These are phyloP conservation scores for Fulvia fulva DNA, from an alignment of 2,329 filamentous ascomycete genomes.

Conservation along the genomic window DNA sequence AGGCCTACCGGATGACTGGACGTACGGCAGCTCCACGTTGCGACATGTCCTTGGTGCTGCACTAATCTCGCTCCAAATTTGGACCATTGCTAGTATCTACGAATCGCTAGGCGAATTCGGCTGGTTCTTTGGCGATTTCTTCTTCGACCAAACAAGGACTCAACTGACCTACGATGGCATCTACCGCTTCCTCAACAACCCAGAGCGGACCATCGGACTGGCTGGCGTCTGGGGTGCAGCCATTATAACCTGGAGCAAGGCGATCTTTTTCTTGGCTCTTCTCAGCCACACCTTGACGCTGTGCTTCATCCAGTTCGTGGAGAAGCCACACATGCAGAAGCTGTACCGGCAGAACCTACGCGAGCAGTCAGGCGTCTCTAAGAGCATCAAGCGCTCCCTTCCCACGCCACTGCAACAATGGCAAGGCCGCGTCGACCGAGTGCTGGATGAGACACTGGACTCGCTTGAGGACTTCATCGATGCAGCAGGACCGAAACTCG, in stretches of 20 bases:
- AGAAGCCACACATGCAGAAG: slow-evolving; percentile 97
- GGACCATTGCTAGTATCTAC: slow-evolving; percentile 91
- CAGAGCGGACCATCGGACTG: slow-evolving; percentile 86
- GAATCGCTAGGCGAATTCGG: slow-evolving; percentile 95
- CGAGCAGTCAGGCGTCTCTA: slow-evolving; percentile 83
- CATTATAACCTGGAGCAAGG: slow-evolving; percentile 83
- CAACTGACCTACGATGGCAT: slow-evolving; percentile 96
- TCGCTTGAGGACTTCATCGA: slow-evolving; percentile 91
- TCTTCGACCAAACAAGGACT: slow-evolving; percentile 87
- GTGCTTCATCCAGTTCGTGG: slow-evolving; percentile 85
- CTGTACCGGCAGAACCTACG: slow-evolving; percentile 83
- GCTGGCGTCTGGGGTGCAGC: slow-evolving; percentile 95
- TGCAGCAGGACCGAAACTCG: slow-evolving; percentile 76
- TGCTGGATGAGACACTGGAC: slow-evolving; percentile 79
- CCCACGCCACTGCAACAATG: slow-evolving; percentile 78
- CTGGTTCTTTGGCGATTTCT: slow-evolving; percentile 99
- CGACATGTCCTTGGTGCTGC: slow-evolving; percentile 80
- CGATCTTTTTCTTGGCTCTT: slow-evolving; percentile 82
- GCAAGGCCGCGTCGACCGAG: slow-evolving; percentile 81
- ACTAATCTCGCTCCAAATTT: slow-evolving; percentile 80
- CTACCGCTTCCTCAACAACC: slow-evolving; percentile 97
- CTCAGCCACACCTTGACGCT: slow-evolving; percentile 81
- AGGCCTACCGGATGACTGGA: slow-evolving; percentile 76
- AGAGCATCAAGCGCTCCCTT: slow-evolving; percentile 81
- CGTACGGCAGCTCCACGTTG: slow-evolving; percentile 76